Evolutionary conservation across 495 filamentous ascomycete genomes (phyloP).

Genomic region (Tuber magnatum): DNA sequence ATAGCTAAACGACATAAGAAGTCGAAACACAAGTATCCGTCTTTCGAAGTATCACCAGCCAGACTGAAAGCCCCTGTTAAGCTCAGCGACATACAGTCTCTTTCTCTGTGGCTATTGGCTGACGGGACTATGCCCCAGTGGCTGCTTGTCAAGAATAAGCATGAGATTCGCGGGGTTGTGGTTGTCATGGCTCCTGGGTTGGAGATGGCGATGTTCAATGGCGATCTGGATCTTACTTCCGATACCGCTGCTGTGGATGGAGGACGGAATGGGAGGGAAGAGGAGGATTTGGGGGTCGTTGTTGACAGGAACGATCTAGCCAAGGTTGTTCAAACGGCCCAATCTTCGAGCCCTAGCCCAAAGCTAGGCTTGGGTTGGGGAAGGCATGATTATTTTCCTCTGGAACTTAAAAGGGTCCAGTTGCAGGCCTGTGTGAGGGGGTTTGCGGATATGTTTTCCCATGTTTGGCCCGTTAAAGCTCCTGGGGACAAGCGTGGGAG

Average conservation of each 20-base stretch:
- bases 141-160: slow-evolving; percentile 60
- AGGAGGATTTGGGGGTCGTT: slow-evolving; percentile 23
- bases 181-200: slow-evolving; percentile 91
- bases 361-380: background rate
- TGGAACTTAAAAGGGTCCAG: slow-evolving; percentile 52
- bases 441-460: slow-evolving; percentile 73
- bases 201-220: slow-evolving; percentile 82
- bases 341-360: background rate
- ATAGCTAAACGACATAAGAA: slow-evolving; percentile 32
- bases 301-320: background rate
- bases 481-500: slow-evolving; percentile 74
- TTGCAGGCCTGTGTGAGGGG: slow-evolving; percentile 60
- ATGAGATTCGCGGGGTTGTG: slow-evolving; percentile 71
- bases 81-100: slow-evolving; percentile 67
- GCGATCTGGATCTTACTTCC: slow-evolving; percentile 46
- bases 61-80: slow-evolving; percentile 67
- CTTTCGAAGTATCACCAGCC: slow-evolving; percentile 59
- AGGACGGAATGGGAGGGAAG: slow-evolving; percentile 1
- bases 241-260: background rate
- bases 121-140: slow-evolving; percentile 79
- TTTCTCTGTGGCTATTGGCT: slow-evolving; percentile 83
- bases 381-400: slow-evolving; percentile 63
- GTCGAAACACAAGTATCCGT: slow-evolving; percentile 58
- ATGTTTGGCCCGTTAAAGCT: slow-evolving; percentile 81
- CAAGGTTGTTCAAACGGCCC: background rate